Evolutionary conservation across 371 early-diverging fungal genomes (phyloP).

Genomic region (Rhizomucor miehei): DNA sequence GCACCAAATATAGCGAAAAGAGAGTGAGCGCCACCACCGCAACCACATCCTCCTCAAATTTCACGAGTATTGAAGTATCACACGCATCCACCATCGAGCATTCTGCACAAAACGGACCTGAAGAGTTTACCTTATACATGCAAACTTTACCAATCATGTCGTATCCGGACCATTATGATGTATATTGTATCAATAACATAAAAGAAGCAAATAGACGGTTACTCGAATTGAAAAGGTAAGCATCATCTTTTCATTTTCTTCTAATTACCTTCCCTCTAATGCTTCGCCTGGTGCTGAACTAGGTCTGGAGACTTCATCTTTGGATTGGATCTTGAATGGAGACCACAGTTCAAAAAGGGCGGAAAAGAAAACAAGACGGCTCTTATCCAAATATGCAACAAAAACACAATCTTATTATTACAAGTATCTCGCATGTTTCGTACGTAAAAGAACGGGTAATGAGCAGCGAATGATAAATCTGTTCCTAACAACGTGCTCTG

Average conservation of each 20-base stretch:
- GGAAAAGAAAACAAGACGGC: slow-evolving; percentile 37
- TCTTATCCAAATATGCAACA: slow-evolving; percentile 53
- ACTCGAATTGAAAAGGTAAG: slow-evolving; percentile 6
- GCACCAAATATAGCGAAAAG: no score
- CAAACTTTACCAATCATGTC: no score
- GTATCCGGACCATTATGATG: slow-evolving; percentile 21
- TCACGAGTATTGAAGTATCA: no score
- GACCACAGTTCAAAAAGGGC: slow-evolving; percentile 33
- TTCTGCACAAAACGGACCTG: no score
- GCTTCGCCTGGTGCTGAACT: not conserved
- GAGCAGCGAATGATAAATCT: not conserved
- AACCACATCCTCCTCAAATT: no score
- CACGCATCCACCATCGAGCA: no score
- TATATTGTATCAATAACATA: slow-evolving; percentile 11
- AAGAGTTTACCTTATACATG: no score
- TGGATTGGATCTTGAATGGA: slow-evolving; percentile 64
- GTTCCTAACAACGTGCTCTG: no score
- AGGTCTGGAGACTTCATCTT: slow-evolving; percentile 22
- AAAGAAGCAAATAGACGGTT: slow-evolving; percentile 13
- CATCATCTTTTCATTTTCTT: no score
- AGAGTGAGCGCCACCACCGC: no score
- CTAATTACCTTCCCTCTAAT: no score
- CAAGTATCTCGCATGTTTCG: slow-evolving; percentile 44
- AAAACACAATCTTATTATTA: slow-evolving; percentile 38
- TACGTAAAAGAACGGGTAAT: slow-evolving; percentile 6